Base-by-base conservation (phyloP, 2,329 filamentous ascomycete species). In the Fusarium domesticum region DNA sequence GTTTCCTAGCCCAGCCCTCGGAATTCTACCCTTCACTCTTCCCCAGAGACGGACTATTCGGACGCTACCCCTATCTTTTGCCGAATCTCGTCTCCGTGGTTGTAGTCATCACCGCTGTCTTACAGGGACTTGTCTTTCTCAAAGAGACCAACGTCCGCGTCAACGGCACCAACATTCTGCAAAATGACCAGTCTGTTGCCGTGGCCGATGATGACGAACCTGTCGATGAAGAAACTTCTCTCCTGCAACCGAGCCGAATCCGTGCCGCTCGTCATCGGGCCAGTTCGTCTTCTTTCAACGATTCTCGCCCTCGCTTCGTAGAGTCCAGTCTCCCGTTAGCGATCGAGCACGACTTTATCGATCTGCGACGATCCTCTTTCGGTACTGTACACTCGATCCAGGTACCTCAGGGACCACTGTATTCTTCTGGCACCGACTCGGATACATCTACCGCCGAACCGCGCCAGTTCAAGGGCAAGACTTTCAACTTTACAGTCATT, bases 1-100 rank as follows among this genome's bases (percentile, higher is more conserved):
- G 91, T 0, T 65, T 95, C 39, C 68, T 96, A 44, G 85, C 93
- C 0, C 19, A 64, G 76, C 20, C 60, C 55, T 16, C 80, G 80
- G 47, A 47, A 0, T 31, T 69, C 16, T 91, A 88, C 62, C 91
- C 90, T 0, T 95, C 90, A 56, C 72, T 95, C 4, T 72, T 72
- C 35, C 55, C 68, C 2, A 49, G 59, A 18, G 69, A 70, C 18
- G 69, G 69, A 2, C 34, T 72, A 1, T 72, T 71, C 37, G 84
- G 83, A 33, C 73, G 76, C 6, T 88, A 84, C 55, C 86, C 87
- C 0, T 91, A 87, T 12, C 35, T 57, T 0, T 37, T 57, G 3
- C 55, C 55, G 2, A 57, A 57, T 17, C 45, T 57, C 0, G 71
- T 89, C 17, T 82, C 88, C 42, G 85, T 84, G 2, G 70, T 66